phyloP scores from a whole-genome alignment of 805 yeast species.

The Grigorovia yakushimaensis region DNA sequence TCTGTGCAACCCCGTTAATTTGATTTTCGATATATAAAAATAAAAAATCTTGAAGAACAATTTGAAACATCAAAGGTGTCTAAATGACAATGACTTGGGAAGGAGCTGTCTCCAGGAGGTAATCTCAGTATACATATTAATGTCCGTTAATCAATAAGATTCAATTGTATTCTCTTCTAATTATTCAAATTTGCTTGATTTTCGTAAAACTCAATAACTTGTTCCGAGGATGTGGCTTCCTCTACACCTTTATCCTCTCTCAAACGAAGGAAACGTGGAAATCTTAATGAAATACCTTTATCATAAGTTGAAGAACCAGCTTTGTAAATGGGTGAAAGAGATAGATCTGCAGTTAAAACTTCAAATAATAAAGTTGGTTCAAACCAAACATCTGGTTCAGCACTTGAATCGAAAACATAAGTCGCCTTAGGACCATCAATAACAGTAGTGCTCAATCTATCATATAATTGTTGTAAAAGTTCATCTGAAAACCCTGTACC shows the following conservation, averaged over 20 bases:
- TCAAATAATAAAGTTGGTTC: conserved; percentile 81
- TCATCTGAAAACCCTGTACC: conserved; percentile 97
- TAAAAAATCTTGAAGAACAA: no score
- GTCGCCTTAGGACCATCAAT: conserved; percentile 55
- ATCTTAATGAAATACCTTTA: conserved; percentile 77
- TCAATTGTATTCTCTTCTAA: neutral
- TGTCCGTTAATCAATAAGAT: no score
- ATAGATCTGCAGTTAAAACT: conserved; percentile 83
- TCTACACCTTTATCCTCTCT: conserved; percentile 81
- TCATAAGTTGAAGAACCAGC: conserved; percentile 69
- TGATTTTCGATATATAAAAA: no score
- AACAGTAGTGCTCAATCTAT: conserved; percentile 57
- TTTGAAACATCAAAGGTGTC: no score
- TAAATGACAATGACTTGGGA: no score
- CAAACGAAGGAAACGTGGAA: conserved; percentile 75
- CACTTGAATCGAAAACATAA: conserved; percentile 58
- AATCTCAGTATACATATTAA: no score
- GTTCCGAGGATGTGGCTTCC: conserved; percentile 80
- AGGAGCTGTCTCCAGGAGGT: no score
- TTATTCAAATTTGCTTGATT: conserved; percentile 42
- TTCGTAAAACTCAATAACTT: conserved; percentile 74
- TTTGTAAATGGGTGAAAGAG: conserved; percentile 80
- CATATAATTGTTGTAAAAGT: conserved; percentile 50
- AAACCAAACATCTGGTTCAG: conserved; percentile 89
- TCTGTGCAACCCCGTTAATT: no score